Base-by-base conservation (phyloP, 148 eudicot genomes). In the Amaranthus cruentus region DNA sequence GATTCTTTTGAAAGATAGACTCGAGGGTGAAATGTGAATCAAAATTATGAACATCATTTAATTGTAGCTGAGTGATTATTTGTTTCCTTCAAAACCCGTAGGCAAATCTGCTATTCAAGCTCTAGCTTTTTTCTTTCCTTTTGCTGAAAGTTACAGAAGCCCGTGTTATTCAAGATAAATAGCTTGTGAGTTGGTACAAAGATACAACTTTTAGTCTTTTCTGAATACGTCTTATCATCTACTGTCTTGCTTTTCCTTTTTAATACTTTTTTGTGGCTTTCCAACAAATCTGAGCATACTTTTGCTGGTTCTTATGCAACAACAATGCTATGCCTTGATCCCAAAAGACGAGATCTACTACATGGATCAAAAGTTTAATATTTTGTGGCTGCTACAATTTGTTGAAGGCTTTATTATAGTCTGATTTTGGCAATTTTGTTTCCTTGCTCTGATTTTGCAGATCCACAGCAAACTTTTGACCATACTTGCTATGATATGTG, bases 381-480 rank as follows among this genome's bases (percentile, higher is more conserved):
- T 48, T 66, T 21, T 12, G 21, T 48, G 21, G 7, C 42, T 68
- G 9, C 38, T 28, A 28, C 38, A 28, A 28, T 28, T 11, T 18
- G 21, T 49, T 3, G 49, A 51, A 59, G 53, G 14, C 67, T 38
- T 65, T 46, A 12, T n/a, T 66, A 9, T 56, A 14, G 42, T 55
- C 66, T 64, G 47, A 77, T 55, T 13, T 64, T 49, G n/a, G 11
- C 28, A 14, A 11, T 38, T 49, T 73, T 21, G 10, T 28, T 65
- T 75, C 46, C 42, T 53, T n/a, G 6, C 50, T 69, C 18, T 50
- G 69, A 59, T 57, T 73, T 77, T 84, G 84, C 89, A 93, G 98
- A 89, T 94, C 69, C 98, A 85, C 73, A 88, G 87, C 84, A 89
- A 88, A 84, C 68, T 91, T 63, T 83, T 93, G 50, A 89, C 98